Evolutionary conservation across 2,329 filamentous ascomycete species (phyloP), one percentile per base, ranked within the genome.

Genomic region (Calonectria naviculata): DNA sequence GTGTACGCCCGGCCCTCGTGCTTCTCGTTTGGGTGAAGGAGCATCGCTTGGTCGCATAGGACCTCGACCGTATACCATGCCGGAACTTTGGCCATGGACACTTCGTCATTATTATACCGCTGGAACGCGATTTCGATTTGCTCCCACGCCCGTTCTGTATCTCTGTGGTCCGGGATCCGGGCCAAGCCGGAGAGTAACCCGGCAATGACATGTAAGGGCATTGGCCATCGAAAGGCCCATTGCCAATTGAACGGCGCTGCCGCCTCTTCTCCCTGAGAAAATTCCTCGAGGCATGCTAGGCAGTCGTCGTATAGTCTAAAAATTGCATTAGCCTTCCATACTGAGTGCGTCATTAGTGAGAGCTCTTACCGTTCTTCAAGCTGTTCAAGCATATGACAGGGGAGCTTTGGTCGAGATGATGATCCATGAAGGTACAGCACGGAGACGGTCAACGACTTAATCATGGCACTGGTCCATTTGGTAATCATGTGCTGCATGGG

Each of bases 181-280:
- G 72, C 63, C n/a, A 74, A 28, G 13, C 72, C 49, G 7, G 68
- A 64, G 15, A 74, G 65, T 9, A 74, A 31, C 3, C 72, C 71
- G 3, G 68, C 71, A 17, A 74, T 64, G 28, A 69, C 70, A 38
- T 74, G 70, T 7, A 73, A 54, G 21, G 72, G 72, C 71, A 74
- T 74, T 9, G 72, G 72, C 72, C 72, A 74, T 21, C 71, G 65
- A 28, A 73, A 74, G 1, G 71, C 68, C 72, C 72, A 74, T 47
- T 73, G 68, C 72, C 72, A 74, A 41, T 74, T 65, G 42, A 71
- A 66, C 15, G 60, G 31, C 8, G 64, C 58, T 7, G 72, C 72
- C 1, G 66, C 67, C 36, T 68, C 58, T 47, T 74, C 72, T 54
- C 72, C 72, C 8, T 60, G 67, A 4, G 71, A 44, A 13, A 74